Conservation (phyloP, 2,329 filamentous ascomycete genomes). For the Alternaria arbusti region DNA sequence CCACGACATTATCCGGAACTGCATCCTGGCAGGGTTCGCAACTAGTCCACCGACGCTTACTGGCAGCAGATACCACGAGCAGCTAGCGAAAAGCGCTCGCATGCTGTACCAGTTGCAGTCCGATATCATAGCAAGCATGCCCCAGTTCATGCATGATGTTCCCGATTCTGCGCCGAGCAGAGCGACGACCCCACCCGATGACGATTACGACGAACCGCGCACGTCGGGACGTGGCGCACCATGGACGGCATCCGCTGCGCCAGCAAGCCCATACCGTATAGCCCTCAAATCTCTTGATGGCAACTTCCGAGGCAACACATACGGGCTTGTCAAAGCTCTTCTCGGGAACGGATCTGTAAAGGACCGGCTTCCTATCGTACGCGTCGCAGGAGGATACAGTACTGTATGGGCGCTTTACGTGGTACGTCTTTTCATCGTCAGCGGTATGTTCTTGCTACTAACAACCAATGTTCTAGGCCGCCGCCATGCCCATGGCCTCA, state of each 20-base stretch:
- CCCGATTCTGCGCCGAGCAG: constrained; percentile 21
- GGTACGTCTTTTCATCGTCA: background rate
- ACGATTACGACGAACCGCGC: background rate
- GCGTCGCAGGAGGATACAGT: constrained; percentile 39
- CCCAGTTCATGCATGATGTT: constrained; percentile 44
- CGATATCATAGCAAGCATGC: constrained; percentile 44
- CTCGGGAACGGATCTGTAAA: constrained; percentile 1
- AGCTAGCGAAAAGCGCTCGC: constrained; percentile 31
- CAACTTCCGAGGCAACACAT: constrained; percentile 26
- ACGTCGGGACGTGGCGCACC: background rate
- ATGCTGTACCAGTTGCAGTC: constrained; percentile 35
- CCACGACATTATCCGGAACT: constrained; percentile 45
- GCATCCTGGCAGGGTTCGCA: constrained; percentile 34
- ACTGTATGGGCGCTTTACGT: constrained; percentile 43
- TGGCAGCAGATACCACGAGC: constrained; percentile 22
- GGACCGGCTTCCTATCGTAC: constrained; percentile 38
- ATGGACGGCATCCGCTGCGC: background rate
- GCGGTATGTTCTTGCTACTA: background rate
- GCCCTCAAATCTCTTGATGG: constrained; percentile 23
- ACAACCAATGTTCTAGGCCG: constrained; percentile 15
- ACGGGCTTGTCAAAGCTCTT: background rate
- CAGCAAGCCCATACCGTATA: background rate
- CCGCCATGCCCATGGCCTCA: constrained; percentile 35
- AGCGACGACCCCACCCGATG: background rate
- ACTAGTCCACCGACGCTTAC: constrained; percentile 34